These are phyloP conservation scores for Knufia petricola DNA, from an alignment of 2,329 filamentous ascomycete species.

Conservation along the genomic window DNA sequence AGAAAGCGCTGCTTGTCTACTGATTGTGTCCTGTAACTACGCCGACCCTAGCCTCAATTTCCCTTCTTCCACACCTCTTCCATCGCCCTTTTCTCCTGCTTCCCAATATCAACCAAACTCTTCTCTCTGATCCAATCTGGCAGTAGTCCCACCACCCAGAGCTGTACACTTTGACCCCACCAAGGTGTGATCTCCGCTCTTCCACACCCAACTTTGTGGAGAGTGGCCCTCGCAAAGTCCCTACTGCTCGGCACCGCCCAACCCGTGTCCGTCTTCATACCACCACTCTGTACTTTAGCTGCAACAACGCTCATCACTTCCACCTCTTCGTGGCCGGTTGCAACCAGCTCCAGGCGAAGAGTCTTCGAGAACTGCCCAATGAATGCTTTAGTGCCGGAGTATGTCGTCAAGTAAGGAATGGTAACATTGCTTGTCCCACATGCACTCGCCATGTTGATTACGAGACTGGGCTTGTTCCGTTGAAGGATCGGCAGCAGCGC, in stretches of 20 bases:
- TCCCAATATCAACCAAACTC: conserved; percentile 6
- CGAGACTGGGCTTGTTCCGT: conserved; percentile 34
- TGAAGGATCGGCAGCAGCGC: conserved; percentile 38
- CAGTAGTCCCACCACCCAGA: conserved; percentile 7
- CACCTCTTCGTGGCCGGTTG: conserved; percentile 27
- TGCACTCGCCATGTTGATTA: conserved; percentile 44
- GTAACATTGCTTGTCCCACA: conserved; percentile 30
- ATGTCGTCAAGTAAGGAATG: conserved; percentile 39
- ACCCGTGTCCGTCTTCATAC: conserved; percentile 17
- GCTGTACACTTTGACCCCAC: conserved; percentile 27
- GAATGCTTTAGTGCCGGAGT: conserved; percentile 40
- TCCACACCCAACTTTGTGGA: conserved; percentile 31
- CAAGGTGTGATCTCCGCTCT: conserved; percentile 25
- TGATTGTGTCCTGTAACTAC: no score
- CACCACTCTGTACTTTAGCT: conserved; percentile 26
- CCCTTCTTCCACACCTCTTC: neutral
- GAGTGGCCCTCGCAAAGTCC: conserved; percentile 26
- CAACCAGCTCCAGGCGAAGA: conserved; percentile 36
- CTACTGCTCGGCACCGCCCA: conserved; percentile 26
- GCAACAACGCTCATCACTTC: conserved; percentile 33
- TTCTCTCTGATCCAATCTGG: conserved; percentile 8
- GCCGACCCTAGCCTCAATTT: neutral
- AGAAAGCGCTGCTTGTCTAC: no score
- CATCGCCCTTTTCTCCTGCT: neutral
- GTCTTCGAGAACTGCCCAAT: conserved; percentile 32